A percentile compares a stretch with the other conserved stretches of the same genome.
Conservation (phyloP, 129 eudicot species). For the Flaveria sonorensis region DNA sequence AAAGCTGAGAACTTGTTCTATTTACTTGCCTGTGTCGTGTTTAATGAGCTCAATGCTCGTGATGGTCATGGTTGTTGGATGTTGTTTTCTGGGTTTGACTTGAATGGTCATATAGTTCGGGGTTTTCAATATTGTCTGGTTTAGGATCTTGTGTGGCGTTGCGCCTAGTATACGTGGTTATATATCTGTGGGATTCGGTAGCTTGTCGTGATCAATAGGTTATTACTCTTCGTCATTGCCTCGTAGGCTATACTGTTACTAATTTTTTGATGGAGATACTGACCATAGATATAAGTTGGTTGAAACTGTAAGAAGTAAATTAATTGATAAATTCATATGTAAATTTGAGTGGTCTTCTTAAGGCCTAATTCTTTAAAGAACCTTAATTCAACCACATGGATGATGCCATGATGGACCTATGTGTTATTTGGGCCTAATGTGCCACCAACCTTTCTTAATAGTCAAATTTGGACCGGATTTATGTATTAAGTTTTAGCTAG, state of each 20-base stretch:
- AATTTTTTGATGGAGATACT: neutral
- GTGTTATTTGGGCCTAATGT: neutral
- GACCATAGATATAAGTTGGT: neutral
- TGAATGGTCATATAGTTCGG: slow-evolving; percentile 24
- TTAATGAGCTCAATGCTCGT: slow-evolving; percentile 31
- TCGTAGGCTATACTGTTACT: neutral
- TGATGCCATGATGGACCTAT: too few relatives aligned
- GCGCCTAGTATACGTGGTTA: neutral
- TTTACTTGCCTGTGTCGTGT: slow-evolving; percentile 29
- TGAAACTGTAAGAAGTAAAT: neutral
- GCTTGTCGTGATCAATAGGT: neutral
- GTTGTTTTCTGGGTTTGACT: slow-evolving; percentile 33
- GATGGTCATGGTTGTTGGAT: slow-evolving; percentile 24
- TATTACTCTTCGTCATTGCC: neutral
- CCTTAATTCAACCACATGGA: neutral
- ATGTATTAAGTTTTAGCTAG: too few relatives aligned
- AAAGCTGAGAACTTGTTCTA: slow-evolving; percentile 29
- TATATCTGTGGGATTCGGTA: neutral
- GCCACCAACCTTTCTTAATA: neutral
- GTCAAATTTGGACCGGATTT: neutral
- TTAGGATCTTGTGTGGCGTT: neutral
- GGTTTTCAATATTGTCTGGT: slow-evolving; percentile 24
- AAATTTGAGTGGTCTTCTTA: too few relatives aligned
- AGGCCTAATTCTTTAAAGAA: too few relatives aligned
- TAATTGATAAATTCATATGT: too few relatives aligned